phyloP scores from a whole-genome alignment of 768 basidiomycete species.

The Phaffia australis region DNA sequence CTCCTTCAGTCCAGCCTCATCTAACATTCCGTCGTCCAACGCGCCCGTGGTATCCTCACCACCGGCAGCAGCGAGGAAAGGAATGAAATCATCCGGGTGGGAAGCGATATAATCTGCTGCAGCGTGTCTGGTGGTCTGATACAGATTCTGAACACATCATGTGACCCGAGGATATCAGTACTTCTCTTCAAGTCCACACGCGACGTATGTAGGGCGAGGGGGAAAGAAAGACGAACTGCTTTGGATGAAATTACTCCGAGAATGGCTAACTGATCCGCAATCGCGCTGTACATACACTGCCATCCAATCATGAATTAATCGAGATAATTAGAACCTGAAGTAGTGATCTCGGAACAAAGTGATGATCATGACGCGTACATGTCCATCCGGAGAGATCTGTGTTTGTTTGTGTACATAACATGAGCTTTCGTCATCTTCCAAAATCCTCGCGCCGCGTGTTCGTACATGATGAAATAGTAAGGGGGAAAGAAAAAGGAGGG shows the following conservation, averaged over 20 bases:
- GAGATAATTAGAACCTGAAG: too few relatives aligned
- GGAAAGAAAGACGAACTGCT: slow-evolving; percentile 24
- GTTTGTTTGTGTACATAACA: neutral
- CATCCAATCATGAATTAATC: too few relatives aligned
- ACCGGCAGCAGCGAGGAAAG: slow-evolving; percentile 68
- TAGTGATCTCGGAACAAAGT: too few relatives aligned
- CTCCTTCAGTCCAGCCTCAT: slow-evolving; percentile 46
- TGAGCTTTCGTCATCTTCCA: neutral
- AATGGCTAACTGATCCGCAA: slow-evolving; percentile 80
- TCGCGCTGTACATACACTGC: slow-evolving; percentile 74
- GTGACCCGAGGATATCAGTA: neutral
- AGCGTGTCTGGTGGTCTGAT: slow-evolving; percentile 50
- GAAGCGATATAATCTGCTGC: slow-evolving; percentile 71
- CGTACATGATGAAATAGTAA: neutral
- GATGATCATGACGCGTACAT: slow-evolving; percentile 34
- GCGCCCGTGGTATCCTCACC: slow-evolving; percentile 61
- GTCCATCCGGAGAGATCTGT: slow-evolving; percentile 86
- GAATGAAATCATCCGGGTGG: slow-evolving; percentile 82
- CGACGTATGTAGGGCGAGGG: neutral
- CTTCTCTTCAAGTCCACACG: slow-evolving; percentile 39
- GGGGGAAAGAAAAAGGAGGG: neutral
- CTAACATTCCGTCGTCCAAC: slow-evolving; percentile 61
- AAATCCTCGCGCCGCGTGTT: neutral
- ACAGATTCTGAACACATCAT: slow-evolving; percentile 32
- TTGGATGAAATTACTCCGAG: slow-evolving; percentile 53